Percentiles rank a stretch among this genome's conserved stretches.
These are phyloP conservation scores for Phytophthora lateralis DNA, from an alignment of 352 stramenopile species.

Conservation along the genomic window DNA sequence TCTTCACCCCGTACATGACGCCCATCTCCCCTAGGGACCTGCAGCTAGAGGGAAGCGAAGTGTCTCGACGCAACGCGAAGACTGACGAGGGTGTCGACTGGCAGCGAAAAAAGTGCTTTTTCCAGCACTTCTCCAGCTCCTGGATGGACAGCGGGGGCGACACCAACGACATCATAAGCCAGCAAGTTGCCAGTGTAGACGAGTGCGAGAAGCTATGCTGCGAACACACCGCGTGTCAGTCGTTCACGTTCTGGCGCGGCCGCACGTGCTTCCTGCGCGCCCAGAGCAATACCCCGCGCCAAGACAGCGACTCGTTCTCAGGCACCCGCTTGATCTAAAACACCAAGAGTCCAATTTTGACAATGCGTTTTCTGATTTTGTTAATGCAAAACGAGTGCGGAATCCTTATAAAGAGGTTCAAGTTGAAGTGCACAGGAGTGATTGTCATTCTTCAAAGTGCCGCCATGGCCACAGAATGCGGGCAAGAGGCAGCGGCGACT, in stretches of 20 bases:
- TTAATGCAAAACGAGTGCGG: too few relatives aligned
- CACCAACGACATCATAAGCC: constrained; percentile 64
- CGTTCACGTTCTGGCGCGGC: constrained; percentile 75
- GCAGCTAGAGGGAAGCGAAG: constrained; percentile 19
- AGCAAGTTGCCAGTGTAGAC: constrained; percentile 56
- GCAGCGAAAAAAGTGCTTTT: constrained; percentile 59
- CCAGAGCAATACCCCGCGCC: constrained; percentile 40
- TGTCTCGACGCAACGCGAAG: constrained; percentile 11
- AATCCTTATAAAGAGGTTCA: constrained; percentile 45
- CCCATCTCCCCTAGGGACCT: constrained; percentile 46
- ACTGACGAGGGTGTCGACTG: constrained; percentile 5
- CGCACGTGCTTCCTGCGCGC: constrained; percentile 74
- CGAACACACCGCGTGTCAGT: constrained; percentile 57
- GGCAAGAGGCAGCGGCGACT: constrained; percentile 1
- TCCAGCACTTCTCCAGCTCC: constrained; percentile 60
- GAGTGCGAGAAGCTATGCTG: constrained; percentile 76
- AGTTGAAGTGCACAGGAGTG: constrained; percentile 30
- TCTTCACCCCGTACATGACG: constrained; percentile 66
- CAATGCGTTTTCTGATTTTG: constrained; percentile 9
- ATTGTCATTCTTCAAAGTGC: constrained; percentile 35
- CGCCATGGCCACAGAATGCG: constrained; percentile 13
- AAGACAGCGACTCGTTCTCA: constrained; percentile 65
- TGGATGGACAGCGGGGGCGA: constrained; percentile 79
- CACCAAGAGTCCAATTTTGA: constrained; percentile 23
- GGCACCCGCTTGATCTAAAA: constrained; percentile 49